Conservation (phyloP, 202 grass and related monocot genomes). For the Carex sylvatica region DNA sequence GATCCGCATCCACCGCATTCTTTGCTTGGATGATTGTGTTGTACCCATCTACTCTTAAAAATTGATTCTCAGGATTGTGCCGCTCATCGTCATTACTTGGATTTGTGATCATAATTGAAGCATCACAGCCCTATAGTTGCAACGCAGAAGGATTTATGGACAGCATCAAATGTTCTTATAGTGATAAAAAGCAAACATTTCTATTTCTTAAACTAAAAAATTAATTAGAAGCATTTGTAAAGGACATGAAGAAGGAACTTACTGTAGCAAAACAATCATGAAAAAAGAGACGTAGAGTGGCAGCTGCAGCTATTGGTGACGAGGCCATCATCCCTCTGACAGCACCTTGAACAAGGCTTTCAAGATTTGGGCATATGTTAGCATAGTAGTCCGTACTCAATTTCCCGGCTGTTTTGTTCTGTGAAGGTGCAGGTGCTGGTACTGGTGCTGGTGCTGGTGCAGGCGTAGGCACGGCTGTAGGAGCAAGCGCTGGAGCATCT, state of each 20-base stretch:
- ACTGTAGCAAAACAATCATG: conserved; percentile 29
- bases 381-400: conserved; percentile 20
- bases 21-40: conserved; percentile 67
- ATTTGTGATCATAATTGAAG: conserved; percentile 57
- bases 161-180: too few species aligned
- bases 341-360: conserved; percentile 27
- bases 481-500: background rate
- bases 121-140: conserved; percentile 68
- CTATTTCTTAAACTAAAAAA: background rate
- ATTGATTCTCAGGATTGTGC: conserved; percentile 47
- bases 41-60: conserved; percentile 63
- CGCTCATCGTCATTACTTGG: conserved; percentile 44
- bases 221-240: background rate
- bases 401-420: background rate
- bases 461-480: background rate
- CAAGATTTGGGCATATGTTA: conserved; percentile 37
- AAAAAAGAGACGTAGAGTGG: conserved; percentile 31
- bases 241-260: background rate
- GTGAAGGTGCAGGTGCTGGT: background rate
- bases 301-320: conserved; percentile 3
- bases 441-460: background rate
- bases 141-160: background rate
- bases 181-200: background rate
- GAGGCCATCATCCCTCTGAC: conserved; percentile 10
- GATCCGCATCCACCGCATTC: conserved; percentile 57